Conservation (phyloP, 768 basidiomycete species). For the Sporobolomyces roseus region DNA sequence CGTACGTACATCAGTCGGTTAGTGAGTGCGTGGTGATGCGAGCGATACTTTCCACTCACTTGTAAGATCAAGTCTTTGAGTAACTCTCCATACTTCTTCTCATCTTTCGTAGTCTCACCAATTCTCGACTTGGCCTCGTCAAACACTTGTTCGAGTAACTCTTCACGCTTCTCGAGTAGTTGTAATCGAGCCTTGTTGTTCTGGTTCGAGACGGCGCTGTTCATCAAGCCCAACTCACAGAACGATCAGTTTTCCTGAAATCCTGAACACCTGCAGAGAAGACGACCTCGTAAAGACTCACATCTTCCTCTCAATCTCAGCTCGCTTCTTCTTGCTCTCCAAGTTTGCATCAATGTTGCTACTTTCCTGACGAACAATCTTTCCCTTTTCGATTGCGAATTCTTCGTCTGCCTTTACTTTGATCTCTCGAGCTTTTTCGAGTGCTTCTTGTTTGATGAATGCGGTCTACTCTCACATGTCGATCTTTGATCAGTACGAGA, state of each 20-base stretch:
- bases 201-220: conserved; percentile 88
- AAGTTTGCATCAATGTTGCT: conserved; percentile 88
- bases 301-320: conserved; percentile 95
- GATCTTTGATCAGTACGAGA: conserved; percentile 6
- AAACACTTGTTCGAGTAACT: conserved; percentile 86
- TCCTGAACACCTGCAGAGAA: not conserved
- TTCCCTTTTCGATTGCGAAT: conserved; percentile 99
- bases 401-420: conserved; percentile 97
- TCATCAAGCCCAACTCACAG: not conserved
- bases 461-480: conserved; percentile 63
- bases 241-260: not conserved
- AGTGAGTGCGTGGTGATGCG: no score
- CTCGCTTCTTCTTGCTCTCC: conserved; percentile 93
- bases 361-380: conserved; percentile 93
- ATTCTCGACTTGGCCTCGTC: conserved; percentile 63
- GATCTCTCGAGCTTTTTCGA: conserved; percentile 96
- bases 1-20: not conserved
- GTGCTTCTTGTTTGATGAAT: conserved; percentile 97
- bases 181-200: conserved; percentile 93
- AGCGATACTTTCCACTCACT: conserved; percentile 49
- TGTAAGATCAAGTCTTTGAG: conserved; percentile 80
- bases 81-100: conserved; percentile 71
- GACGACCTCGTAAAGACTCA: conserved; percentile 46
- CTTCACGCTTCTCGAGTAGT: conserved; percentile 84
- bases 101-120: conserved; percentile 61